Base-by-base conservation (phyloP, 1,284 basidiomycete species). In the Earliella scabrosa region DNA sequence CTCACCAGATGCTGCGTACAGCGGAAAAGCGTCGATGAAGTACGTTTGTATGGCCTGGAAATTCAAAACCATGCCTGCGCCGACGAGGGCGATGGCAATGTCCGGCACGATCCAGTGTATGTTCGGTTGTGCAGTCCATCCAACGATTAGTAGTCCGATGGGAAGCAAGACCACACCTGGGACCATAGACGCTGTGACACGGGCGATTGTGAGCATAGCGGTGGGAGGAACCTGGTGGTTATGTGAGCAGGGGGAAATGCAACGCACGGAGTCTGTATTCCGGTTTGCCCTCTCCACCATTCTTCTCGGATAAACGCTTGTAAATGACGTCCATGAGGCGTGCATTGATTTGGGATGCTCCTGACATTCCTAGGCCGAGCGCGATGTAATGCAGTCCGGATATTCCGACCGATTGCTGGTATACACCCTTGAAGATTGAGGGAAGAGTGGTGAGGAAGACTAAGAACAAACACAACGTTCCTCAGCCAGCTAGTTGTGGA, bases 381-480 rank as follows among this genome's bases (percentile, higher is more conserved):
- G 87, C 80, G 55, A 90, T 76, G 63, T 89, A 91, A 66, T 85
- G 74, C 16, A 85, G 68, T 0, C 81, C 87, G 0, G 85, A 79
- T 43, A 90, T 86, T 41, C 83, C 80, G 38, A 78, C 66, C 3
- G 66, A 56, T 70, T 87, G 67, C 21, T 71, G 62, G 59, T 90
- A 88, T 1, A 76, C 67, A 2, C 73, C 72, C 46, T 75, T 69
- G 61, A 85, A 93, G 23, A 90, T 88, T 0, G 69, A 61, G 0
- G 86, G 81, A n/a, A 92, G 85, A 0, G 82, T 86, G 0, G 88
- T 88, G 41, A 92, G 71, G 61, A 88, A 75, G 7, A 87, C 77
- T 79, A 74, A 9, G 18, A 5, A 10, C n/a, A 34, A 24, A 9
- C n/a, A n/a, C n/a, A 16, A 36, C 13, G 2, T 13, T 4, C 3